Evolutionary conservation across 495 filamentous ascomycete species (phyloP).

Genomic region (Hyaloscypha bicolor): DNA sequence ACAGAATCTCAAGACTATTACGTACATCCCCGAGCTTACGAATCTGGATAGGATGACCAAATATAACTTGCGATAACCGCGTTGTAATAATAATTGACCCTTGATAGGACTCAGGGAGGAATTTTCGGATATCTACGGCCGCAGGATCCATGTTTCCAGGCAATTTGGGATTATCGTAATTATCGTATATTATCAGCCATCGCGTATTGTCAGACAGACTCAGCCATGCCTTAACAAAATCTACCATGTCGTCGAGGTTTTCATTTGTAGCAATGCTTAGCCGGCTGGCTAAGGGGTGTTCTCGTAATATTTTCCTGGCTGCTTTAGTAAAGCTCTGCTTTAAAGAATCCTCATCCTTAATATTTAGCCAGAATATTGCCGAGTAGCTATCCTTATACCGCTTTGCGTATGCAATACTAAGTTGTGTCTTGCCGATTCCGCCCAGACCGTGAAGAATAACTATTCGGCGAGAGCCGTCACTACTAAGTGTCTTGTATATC

Average conservation of each 20-base stretch:
- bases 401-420: conserved; percentile 16
- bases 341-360: conserved; percentile 3
- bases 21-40: no score
- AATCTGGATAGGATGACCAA: conserved; percentile 7
- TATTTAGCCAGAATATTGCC: conserved; percentile 19
- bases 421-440: conserved; percentile 17
- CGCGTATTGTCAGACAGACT: conserved; percentile 40
- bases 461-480: conserved; percentile 24
- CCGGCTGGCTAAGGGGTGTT: conserved; percentile 27
- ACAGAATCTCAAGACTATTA: no score
- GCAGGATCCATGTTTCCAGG: conserved; percentile 20
- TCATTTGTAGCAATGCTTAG: conserved; percentile 14
- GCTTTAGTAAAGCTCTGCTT: conserved; percentile 34
- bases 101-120: conserved; percentile 38
- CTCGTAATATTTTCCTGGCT: conserved; percentile 31
- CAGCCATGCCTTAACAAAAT: conserved; percentile 41
- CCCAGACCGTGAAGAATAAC: conserved; percentile 17
- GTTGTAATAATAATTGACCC: conserved; percentile 47
- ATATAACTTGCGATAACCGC: conserved; percentile 36
- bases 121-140: conserved; percentile 36
- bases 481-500: conserved; percentile 24
- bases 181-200: conserved; percentile 38
- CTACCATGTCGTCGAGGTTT: conserved; percentile 30
- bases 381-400: conserved; percentile 14
- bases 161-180: conserved; percentile 31